phyloP scores from a whole-genome alignment of 2,329 filamentous ascomycete species.

The Penicillium occitanis region DNA sequence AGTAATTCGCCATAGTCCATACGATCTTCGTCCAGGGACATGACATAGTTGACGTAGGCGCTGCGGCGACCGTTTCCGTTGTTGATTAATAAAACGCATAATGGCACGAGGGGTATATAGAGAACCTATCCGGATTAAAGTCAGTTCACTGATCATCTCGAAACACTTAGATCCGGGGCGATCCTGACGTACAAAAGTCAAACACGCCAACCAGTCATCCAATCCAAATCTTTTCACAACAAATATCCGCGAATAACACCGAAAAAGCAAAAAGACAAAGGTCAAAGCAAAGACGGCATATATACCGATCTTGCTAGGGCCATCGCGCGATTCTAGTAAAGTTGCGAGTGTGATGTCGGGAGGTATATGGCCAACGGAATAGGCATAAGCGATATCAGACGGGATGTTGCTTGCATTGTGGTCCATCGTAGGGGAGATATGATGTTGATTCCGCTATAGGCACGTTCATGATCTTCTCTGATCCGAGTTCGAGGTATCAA shows the following conservation, averaged over 20 bases:
- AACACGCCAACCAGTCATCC: conserved; percentile 53
- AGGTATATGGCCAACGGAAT: conserved; percentile 31
- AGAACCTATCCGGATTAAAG: conserved; percentile 1
- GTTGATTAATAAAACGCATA: conserved; percentile 15
- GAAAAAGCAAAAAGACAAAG: conserved; percentile 39
- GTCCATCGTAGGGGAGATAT: not conserved
- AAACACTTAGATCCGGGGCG: not conserved
- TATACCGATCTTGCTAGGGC: conserved; percentile 31
- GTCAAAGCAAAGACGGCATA: conserved; percentile 32
- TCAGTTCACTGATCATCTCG: not conserved
- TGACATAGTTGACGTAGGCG: conserved; percentile 18
- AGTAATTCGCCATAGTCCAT: conserved; percentile 46
- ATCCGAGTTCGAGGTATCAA: not conserved
- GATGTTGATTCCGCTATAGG: not conserved
- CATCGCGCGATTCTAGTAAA: conserved; percentile 32
- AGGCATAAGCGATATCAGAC: conserved; percentile 30
- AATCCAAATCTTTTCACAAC: conserved; percentile 46
- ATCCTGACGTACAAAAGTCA: conserved; percentile 43
- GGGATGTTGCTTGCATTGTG: conserved; percentile 21
- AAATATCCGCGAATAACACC: conserved; percentile 48
- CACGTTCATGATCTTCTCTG: not conserved
- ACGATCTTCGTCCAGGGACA: conserved; percentile 11
- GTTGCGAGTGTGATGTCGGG: conserved; percentile 28
- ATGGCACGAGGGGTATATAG: conserved; percentile 18
- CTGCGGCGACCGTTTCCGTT: conserved; percentile 18